These are phyloP conservation scores for Cardamine resedifolia DNA, from an alignment of 345 rosid genomes.

Conservation along the genomic window DNA sequence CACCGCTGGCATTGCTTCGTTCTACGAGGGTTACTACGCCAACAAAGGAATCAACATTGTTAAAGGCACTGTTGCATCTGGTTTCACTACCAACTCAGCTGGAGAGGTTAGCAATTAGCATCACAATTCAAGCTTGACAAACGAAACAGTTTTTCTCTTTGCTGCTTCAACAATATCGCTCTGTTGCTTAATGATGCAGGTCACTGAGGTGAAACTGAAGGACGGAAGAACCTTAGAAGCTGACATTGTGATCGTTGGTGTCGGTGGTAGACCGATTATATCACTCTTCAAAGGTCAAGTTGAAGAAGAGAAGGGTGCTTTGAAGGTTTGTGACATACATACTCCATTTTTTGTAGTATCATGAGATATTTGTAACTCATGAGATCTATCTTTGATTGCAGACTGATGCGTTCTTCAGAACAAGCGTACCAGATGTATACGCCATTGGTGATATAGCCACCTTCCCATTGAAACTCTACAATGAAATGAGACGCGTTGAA, in stretches of 20 bases:
- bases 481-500: slow-evolving; percentile 83
- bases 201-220: slow-evolving; percentile 72
- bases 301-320: slow-evolving; percentile 91
- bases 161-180: neutral
- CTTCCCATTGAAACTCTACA: slow-evolving; percentile 80
- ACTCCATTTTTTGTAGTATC: neutral
- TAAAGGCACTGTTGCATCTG: slow-evolving; percentile 80
- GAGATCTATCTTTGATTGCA: slow-evolving; percentile 5
- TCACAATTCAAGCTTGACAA: neutral
- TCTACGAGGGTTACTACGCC: slow-evolving; percentile 82
- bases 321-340: slow-evolving; percentile 46
- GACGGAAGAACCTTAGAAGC: slow-evolving; percentile 88
- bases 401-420: slow-evolving; percentile 42
- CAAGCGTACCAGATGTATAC: slow-evolving; percentile 61
- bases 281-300: slow-evolving; percentile 86
- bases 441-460: slow-evolving; percentile 94
- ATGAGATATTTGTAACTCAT: neutral
- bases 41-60: slow-evolving; percentile 74
- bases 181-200: slow-evolving; percentile 24
- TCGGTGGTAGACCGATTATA: slow-evolving; percentile 82
- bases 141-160: neutral
- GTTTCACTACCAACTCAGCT: slow-evolving; percentile 64
- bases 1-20: slow-evolving; percentile 73
- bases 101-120: slow-evolving; percentile 53
- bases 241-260: slow-evolving; percentile 93